Evolutionary conservation across 345 rosid species (phyloP).

Genomic region (Populus ilicifolia): DNA sequence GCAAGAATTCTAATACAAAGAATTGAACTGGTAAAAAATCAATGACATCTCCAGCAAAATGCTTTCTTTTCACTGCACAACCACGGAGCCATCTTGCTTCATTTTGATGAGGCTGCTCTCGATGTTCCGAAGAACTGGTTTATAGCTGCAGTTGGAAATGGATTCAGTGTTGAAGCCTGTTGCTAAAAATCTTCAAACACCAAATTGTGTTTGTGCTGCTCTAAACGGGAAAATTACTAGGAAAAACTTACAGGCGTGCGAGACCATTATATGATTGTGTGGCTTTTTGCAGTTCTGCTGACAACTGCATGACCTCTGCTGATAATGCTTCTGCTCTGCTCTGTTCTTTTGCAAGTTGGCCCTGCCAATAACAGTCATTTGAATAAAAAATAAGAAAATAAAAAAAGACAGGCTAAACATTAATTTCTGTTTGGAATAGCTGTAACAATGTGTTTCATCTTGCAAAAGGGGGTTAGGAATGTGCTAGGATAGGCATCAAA

Average conservation of each 20-base stretch:
- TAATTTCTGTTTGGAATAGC: background rate
- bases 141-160: slow-evolving; percentile 54
- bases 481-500: background rate
- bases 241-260: slow-evolving; percentile 57
- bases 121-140: slow-evolving; percentile 75
- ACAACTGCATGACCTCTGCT: slow-evolving; percentile 78
- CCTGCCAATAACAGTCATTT: slow-evolving; percentile 25
- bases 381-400: no score
- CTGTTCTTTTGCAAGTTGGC: slow-evolving; percentile 75
- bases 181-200: background rate
- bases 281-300: slow-evolving; percentile 69
- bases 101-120: slow-evolving; percentile 79
- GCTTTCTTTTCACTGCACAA: slow-evolving; percentile 33
- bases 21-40: background rate
- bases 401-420: background rate
- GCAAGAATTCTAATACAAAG: background rate
- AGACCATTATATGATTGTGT: slow-evolving; percentile 77
- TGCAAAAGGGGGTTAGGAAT: background rate
- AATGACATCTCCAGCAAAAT: background rate
- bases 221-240: background rate
- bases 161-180: background rate
- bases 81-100: slow-evolving; percentile 69
- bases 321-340: slow-evolving; percentile 79
- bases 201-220: background rate
- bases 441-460: background rate